Conservation (phyloP, 2,329 filamentous ascomycete species). For the Cercospora sp. region DNA sequence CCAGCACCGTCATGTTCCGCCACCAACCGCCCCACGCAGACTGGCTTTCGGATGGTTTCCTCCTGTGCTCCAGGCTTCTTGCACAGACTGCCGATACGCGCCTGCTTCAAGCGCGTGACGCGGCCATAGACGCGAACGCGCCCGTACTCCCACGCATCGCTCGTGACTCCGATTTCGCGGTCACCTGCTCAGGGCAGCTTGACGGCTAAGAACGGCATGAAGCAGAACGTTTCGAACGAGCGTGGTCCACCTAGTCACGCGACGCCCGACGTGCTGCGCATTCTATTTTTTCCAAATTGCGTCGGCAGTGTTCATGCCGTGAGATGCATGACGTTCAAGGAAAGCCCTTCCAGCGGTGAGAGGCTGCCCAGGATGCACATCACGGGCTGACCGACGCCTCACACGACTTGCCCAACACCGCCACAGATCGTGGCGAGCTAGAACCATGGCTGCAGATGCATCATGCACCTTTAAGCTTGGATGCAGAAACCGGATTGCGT, state of each 20-base stretch:
- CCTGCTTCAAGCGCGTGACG: neutral
- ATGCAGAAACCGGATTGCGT: slow-evolving; percentile 5
- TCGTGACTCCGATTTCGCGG: neutral
- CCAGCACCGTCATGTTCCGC: neutral
- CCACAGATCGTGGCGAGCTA: slow-evolving; percentile 5
- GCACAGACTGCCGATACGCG: neutral
- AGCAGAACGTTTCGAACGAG: neutral
- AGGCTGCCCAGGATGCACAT: neutral
- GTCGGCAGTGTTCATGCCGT: neutral
- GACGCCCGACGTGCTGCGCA: neutral
- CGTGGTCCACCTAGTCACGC: neutral
- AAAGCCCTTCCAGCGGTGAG: neutral
- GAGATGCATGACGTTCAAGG: slow-evolving; percentile 2
- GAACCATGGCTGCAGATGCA: slow-evolving; percentile 2
- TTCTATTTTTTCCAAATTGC: neutral
- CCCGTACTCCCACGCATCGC: neutral
- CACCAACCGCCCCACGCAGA: neutral
- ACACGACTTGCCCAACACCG: neutral
- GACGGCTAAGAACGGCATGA: neutral
- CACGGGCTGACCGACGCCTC: slow-evolving; percentile 8
- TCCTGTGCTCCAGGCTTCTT: neutral
- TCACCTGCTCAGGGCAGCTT: neutral
- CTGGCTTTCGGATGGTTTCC: neutral
- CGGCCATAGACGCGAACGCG: neutral
- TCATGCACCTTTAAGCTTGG: neutral